Percentiles rank a stretch among this genome's conserved stretches.
These are phyloP conservation scores for Suhomyces xylopsoci DNA, from an alignment of 805 yeast genomes.

Conservation along the genomic window DNA sequence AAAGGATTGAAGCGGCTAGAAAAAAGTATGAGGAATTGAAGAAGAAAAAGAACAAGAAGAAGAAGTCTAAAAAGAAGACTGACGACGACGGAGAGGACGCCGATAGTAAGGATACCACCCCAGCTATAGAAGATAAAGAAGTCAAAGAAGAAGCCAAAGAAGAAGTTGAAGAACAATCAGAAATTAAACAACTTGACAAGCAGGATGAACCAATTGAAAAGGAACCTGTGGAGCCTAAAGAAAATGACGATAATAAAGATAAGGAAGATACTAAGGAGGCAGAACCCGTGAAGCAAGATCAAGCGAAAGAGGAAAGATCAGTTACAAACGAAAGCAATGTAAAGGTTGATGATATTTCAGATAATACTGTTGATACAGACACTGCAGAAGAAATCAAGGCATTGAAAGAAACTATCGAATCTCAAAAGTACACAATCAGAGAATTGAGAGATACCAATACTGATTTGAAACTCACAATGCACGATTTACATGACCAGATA, in stretches of 20 bases:
- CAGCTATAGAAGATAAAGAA: constrained; percentile 7
- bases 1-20: constrained; percentile 70
- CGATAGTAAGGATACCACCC: constrained; percentile 8
- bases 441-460: constrained; percentile 41
- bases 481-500: constrained; percentile 38
- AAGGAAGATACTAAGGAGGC: not conserved
- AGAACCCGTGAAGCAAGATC: not conserved
- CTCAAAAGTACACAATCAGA: constrained; percentile 33
- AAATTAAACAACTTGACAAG: constrained; percentile 40
- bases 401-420: constrained; percentile 20
- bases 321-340: constrained; percentile 6
- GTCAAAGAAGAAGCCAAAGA: constrained; percentile 1
- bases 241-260: not conserved
- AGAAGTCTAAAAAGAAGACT: constrained; percentile 47
- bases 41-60: constrained; percentile 52
- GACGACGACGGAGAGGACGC: constrained; percentile 15
- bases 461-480: constrained; percentile 35
- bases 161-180: constrained; percentile 36
- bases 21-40: constrained; percentile 71
- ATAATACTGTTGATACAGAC: constrained; percentile 2
- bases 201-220: not conserved
- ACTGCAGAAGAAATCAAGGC: constrained; percentile 4
- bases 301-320: not conserved
- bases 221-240: not conserved
- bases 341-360: constrained; percentile 3